Evolutionary conservation across 2,329 filamentous ascomycete species (phyloP), one percentile per base, ranked within the genome.

Genomic region (Beauveria scarabaeidicola): DNA sequence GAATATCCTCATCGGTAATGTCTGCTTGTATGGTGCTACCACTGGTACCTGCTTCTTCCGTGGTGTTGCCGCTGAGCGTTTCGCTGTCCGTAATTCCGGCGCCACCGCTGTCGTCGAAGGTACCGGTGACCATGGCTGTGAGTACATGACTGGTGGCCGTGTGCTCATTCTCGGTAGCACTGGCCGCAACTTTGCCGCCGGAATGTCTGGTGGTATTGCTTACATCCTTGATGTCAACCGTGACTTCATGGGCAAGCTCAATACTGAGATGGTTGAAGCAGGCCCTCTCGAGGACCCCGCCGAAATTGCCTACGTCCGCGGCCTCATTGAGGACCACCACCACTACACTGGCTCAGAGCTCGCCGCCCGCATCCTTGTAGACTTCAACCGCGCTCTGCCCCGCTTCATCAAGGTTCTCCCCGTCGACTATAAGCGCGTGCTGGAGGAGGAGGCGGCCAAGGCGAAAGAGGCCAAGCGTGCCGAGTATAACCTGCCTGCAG

Each of bases 101-200:
- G 93, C 90, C 54, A 96, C 88, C 29, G 91, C 93, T n/a, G 90
- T 97, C 64, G 92, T 97, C 63, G 93, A 97, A 76, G 93, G 93
- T 76, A 84, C 96, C 65, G 93, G 93, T 80, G 93, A 97, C 74
- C 93, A 97, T 73, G 90, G 91, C 63, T 97, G 92, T 72, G 93
- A 97, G 81, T 97, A 97, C 83, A 97, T 97, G 93, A 97, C 93
- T 69, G 93, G 93, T 72, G 93, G 93, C 71, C 90, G 92, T 70
- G 81, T 97, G 54, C 78, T 97, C 64, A 83, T 96, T 69, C 82
- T 97, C 52, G 93, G 93, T 61, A 85, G 84, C 68, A 96, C 91
- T 70, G 93, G 93, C 50, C 92, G 93, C 67, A 97, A 97, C 81
- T 97, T 97, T 70, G 93, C 92, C 67, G 93, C 93, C 63, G 93